A percentile compares a stretch with the other conserved stretches of the same genome.
Evolutionary conservation across 2,329 filamentous ascomycete genomes (phyloP).

Genomic region (Onygenales sp.): DNA sequence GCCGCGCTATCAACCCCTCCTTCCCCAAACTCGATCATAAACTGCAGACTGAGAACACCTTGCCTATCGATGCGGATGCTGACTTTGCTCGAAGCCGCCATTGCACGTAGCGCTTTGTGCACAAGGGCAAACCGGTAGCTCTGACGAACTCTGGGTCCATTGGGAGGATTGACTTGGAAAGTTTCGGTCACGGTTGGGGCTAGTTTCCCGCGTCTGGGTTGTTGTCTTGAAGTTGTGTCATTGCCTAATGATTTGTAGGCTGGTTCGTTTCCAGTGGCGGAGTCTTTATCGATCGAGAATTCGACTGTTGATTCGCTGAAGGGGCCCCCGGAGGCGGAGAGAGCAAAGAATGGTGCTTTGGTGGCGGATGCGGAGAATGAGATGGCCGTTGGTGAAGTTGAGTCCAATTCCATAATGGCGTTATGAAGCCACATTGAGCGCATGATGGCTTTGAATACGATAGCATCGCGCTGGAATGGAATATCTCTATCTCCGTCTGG

Average conservation of each 20-base stretch:
- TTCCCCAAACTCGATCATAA: slow-evolving; percentile 82
- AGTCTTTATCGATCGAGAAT: slow-evolving; percentile 42
- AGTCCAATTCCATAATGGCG: slow-evolving; percentile 44
- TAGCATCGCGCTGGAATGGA: slow-evolving; percentile 69
- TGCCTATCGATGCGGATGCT: slow-evolving; percentile 80
- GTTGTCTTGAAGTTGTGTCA: slow-evolving; percentile 26
- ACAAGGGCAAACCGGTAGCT: slow-evolving; percentile 82
- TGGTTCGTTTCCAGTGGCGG: slow-evolving; percentile 15
- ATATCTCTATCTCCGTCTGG: slow-evolving; percentile 43
- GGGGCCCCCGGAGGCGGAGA: slow-evolving; percentile 54
- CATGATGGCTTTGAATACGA: slow-evolving; percentile 94
- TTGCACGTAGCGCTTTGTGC: slow-evolving; percentile 79
- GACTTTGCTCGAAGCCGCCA: slow-evolving; percentile 86
- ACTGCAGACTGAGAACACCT: slow-evolving; percentile 87
- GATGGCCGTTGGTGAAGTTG: slow-evolving; percentile 62
- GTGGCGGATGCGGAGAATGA: slow-evolving; percentile 56
- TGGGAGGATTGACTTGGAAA: slow-evolving; percentile 48
- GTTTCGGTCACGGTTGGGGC: slow-evolving; percentile 40
- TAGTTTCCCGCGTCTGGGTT: slow-evolving; percentile 25
- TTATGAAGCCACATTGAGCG: slow-evolving; percentile 45
- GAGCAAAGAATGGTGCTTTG: slow-evolving; percentile 59
- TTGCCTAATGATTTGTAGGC: slow-evolving; percentile 26
- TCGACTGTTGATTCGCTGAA: slow-evolving; percentile 53
- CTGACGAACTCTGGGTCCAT: slow-evolving; percentile 56
- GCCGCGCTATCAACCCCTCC: slow-evolving; percentile 25